A percentile compares a stretch with the other conserved stretches of the same genome.
These are phyloP conservation scores for Rhodocollybia butyracea DNA, from an alignment of 768 basidiomycete genomes.

Conservation along the genomic window DNA sequence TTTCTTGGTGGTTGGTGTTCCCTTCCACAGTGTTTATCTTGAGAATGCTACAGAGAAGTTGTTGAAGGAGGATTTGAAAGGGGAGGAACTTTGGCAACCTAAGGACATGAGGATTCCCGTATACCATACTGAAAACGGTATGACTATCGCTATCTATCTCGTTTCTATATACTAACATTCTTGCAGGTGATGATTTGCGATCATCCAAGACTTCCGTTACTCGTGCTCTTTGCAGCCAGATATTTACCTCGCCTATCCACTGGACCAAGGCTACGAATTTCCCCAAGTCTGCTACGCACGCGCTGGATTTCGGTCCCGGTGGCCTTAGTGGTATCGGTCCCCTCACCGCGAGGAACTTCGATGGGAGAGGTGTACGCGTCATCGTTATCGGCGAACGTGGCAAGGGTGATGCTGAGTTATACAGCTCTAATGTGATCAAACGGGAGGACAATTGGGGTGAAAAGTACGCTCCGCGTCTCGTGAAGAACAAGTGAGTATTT, in stretches of 20 bases:
- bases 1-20: constrained; percentile 93
- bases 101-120: constrained; percentile 78
- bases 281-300: constrained; percentile 88
- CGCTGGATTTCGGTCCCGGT: constrained; percentile 95
- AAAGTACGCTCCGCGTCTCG: constrained; percentile 79
- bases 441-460: constrained; percentile 90
- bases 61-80: constrained; percentile 68
- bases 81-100: constrained; percentile 73
- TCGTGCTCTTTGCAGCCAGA: constrained; percentile 87
- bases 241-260: constrained; percentile 89
- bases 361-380: constrained; percentile 90
- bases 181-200: constrained; percentile 82
- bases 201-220: constrained; percentile 67
- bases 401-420: constrained; percentile 86
- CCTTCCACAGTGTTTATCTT: constrained; percentile 92
- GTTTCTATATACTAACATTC: neutral
- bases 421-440: constrained; percentile 58
- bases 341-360: constrained; percentile 84
- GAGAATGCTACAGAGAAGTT: constrained; percentile 71
- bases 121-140: constrained; percentile 91
- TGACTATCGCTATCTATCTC: constrained; percentile 22
- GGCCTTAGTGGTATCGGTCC: constrained; percentile 91
- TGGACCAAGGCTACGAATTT: constrained; percentile 91
- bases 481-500: constrained; percentile 77
- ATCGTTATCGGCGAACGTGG: constrained; percentile 89